Evolutionary conservation across 495 filamentous ascomycete genomes (phyloP).

Genomic region (Sordaria brevicollis): DNA sequence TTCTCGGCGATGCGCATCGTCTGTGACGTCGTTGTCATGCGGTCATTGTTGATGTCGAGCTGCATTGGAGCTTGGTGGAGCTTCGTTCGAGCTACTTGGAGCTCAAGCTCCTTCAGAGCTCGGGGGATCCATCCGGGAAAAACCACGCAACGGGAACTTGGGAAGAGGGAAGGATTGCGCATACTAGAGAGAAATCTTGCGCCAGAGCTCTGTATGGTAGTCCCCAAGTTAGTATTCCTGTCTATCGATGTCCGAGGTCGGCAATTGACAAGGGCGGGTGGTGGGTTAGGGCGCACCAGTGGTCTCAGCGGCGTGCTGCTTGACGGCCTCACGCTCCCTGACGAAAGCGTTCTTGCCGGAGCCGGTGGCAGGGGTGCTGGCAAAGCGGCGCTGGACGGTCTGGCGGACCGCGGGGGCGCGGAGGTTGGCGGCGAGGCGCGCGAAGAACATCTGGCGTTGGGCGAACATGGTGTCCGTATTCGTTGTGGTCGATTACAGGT

Average conservation of each 20-base stretch:
- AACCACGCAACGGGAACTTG: conserved; percentile 17
- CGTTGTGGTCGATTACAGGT: neutral
- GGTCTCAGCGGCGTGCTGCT: conserved; percentile 73
- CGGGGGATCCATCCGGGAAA: conserved; percentile 3
- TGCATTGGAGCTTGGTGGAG: neutral
- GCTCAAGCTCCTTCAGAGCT: neutral
- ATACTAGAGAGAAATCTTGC: conserved; percentile 89
- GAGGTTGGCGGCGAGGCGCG: conserved; percentile 46
- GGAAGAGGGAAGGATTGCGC: conserved; percentile 12
- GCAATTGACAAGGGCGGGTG: neutral
- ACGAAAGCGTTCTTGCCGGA: conserved; percentile 75
- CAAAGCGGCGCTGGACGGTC: conserved; percentile 56
- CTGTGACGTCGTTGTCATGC: neutral
- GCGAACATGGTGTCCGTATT: conserved; percentile 43
- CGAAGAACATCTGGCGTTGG: conserved; percentile 50
- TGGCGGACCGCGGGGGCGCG: conserved; percentile 46
- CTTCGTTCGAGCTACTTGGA: neutral
- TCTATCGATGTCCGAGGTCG: neutral
- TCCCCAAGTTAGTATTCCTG: conserved; percentile 3
- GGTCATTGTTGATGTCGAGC: neutral
- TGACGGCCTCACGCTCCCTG: conserved; percentile 71
- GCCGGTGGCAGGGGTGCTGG: conserved; percentile 45
- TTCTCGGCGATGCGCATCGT: neutral
- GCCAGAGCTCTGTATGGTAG: conserved; percentile 67
- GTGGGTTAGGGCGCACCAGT: conserved; percentile 47